Percentiles rank a stretch among this genome's conserved stretches.
Conservation (phyloP, 129 eudicot species). For the Saposhnikovia divaricata region DNA sequence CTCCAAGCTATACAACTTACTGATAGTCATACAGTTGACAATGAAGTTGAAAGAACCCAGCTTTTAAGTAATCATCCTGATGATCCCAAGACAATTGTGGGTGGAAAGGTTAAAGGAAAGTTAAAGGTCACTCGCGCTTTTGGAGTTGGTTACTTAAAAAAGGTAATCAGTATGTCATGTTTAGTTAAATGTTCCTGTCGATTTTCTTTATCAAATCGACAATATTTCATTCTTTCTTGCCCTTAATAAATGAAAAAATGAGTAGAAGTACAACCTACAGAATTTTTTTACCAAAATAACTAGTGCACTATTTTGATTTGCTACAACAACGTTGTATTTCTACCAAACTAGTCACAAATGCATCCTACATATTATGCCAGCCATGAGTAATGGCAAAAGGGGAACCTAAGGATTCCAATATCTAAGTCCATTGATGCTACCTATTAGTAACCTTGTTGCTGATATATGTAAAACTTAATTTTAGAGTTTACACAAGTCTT, state of each 20-base stretch:
- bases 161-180: slow-evolving; percentile 32
- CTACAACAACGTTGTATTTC: background rate
- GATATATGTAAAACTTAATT: background rate
- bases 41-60: slow-evolving; percentile 64
- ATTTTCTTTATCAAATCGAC: background rate
- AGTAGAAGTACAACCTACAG: background rate
- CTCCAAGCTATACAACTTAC: slow-evolving; percentile 68
- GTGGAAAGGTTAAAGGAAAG: slow-evolving; percentile 87
- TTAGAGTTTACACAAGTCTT: background rate
- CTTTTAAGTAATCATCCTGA: slow-evolving; percentile 65
- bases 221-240: background rate
- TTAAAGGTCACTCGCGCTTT: slow-evolving; percentile 93
- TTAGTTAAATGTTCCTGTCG: background rate
- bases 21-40: slow-evolving; percentile 77
- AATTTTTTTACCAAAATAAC: background rate
- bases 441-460: background rate
- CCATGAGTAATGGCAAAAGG: background rate
- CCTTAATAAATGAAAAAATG: background rate
- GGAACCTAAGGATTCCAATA: background rate
- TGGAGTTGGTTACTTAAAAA: slow-evolving; percentile 96
- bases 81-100: slow-evolving; percentile 58
- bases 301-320: background rate
- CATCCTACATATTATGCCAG: background rate
- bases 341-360: background rate
- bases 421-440: background rate